Conservation (phyloP, 2,329 filamentous ascomycete species). For the Venturia effusa region DNA sequence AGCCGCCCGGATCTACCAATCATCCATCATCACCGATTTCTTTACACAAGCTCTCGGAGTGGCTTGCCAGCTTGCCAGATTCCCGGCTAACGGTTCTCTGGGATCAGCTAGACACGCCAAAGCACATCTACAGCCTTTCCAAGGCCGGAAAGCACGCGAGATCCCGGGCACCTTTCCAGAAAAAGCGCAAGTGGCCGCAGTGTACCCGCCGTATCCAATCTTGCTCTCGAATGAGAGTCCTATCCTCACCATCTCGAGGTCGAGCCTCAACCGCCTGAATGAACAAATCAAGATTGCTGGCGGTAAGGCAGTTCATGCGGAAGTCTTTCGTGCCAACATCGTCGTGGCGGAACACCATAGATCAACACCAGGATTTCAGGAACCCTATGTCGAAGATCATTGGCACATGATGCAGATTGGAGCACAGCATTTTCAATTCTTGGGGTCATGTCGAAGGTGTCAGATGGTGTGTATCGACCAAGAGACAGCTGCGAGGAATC, state of each 20-base stretch:
- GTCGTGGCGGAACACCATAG: slow-evolving; percentile 42
- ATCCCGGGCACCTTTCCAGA: slow-evolving; percentile 11
- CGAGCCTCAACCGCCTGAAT: slow-evolving; percentile 72
- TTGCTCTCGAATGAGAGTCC: slow-evolving; percentile 88
- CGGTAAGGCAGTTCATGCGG: slow-evolving; percentile 54
- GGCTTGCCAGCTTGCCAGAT: slow-evolving; percentile 73
- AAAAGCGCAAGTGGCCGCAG: slow-evolving; percentile 30
- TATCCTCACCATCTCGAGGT: slow-evolving; percentile 71
- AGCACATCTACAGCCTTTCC: slow-evolving; percentile 46
- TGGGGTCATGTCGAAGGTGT: slow-evolving; percentile 79
- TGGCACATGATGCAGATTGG: slow-evolving; percentile 65
- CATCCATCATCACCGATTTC: slow-evolving; percentile 56
- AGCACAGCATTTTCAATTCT: slow-evolving; percentile 51
- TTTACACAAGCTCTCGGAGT: slow-evolving; percentile 67
- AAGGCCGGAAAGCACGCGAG: background rate
- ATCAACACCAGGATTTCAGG: slow-evolving; percentile 20
- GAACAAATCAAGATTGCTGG: slow-evolving; percentile 52
- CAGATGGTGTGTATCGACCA: slow-evolving; percentile 97
- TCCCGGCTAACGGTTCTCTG: slow-evolving; percentile 52
- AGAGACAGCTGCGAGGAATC: slow-evolving; percentile 60
- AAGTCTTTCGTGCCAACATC: slow-evolving; percentile 83
- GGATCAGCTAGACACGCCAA: slow-evolving; percentile 59
- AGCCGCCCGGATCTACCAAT: slow-evolving; percentile 58
- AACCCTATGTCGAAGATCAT: slow-evolving; percentile 67
- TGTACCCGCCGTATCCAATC: slow-evolving; percentile 51